Evolutionary conservation across 208 protist species (phyloP).

Genomic region (Leishmania tarentolae): DNA sequence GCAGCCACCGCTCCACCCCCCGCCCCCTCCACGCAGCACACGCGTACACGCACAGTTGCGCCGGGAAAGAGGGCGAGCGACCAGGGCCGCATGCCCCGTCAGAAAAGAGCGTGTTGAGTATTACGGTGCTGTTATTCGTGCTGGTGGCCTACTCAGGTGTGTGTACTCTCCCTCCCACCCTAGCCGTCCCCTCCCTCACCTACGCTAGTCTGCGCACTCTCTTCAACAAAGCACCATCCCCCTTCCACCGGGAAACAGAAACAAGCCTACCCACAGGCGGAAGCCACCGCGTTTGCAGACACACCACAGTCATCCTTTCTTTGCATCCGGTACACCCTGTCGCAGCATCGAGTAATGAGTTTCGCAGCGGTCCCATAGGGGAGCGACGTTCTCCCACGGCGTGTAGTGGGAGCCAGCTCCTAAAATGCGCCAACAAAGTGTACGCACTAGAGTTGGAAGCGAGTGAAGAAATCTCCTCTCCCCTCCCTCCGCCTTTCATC

Average conservation of each 20-base stretch:
- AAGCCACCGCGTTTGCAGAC: background rate
- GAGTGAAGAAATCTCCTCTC: background rate
- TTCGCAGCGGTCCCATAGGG: too few relatives aligned
- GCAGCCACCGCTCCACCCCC: slow-evolving; percentile 1
- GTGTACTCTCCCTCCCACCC: background rate
- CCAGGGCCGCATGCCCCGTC: background rate
- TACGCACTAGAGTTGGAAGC: background rate
- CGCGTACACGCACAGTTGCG: background rate
- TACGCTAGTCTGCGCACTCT: background rate
- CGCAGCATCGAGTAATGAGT: too few relatives aligned
- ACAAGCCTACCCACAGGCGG: background rate
- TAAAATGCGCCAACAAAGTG: background rate
- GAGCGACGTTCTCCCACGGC: too few relatives aligned
- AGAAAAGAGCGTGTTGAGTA: background rate
- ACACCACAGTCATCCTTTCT: background rate
- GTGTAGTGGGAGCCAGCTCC: too few relatives aligned
- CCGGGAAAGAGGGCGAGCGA: background rate
- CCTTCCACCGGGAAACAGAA: slow-evolving; percentile 3
- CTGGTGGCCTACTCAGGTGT: background rate
- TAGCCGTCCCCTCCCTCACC: background rate
- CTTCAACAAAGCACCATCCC: slow-evolving; percentile 4
- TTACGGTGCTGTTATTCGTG: background rate
- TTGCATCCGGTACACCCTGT: too few relatives aligned
- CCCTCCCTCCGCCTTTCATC: background rate
- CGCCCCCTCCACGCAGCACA: background rate